Conservation (phyloP, 805 yeast species). For the Yarrowia sp. region DNA sequence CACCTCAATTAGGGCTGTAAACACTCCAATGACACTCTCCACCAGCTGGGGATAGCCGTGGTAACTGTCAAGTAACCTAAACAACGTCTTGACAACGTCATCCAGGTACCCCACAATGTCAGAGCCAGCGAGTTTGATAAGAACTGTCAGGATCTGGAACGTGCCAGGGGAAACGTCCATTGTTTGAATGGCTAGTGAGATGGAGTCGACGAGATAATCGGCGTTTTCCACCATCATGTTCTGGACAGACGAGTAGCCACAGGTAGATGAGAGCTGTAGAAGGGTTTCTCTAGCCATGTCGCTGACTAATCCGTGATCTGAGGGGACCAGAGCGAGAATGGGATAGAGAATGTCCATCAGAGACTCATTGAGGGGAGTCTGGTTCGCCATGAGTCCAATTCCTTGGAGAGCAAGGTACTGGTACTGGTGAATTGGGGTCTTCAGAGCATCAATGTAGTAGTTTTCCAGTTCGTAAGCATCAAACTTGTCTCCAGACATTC, state of each 20-base stretch:
- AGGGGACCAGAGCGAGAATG: conserved; percentile 74
- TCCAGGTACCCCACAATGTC: conserved; percentile 67
- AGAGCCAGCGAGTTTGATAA: conserved; percentile 74
- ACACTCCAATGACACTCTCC: conserved; percentile 75
- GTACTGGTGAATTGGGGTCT: conserved; percentile 36
- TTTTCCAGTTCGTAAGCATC: conserved; percentile 40
- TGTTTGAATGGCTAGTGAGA: conserved; percentile 73
- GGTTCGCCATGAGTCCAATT: conserved; percentile 43
- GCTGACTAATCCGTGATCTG: conserved; percentile 56
- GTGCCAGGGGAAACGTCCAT: conserved; percentile 78
- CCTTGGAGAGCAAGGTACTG: conserved; percentile 42
- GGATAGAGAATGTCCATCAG: conserved; percentile 77
- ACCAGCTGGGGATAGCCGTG: conserved; percentile 80
- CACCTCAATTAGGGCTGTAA: conserved; percentile 49
- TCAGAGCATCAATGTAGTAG: conserved; percentile 39
- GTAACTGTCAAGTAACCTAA: conserved; percentile 78
- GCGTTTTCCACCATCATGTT: conserved; percentile 67
- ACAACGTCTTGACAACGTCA: conserved; percentile 77
- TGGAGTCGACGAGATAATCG: conserved; percentile 80
- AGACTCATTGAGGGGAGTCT: conserved; percentile 56
- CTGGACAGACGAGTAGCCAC: conserved; percentile 61
- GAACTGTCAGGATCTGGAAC: conserved; percentile 69
- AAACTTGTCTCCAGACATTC: conserved; percentile 15
- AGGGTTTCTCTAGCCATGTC: conserved; percentile 62
- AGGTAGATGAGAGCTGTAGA: conserved; percentile 56